phyloP scores from a whole-genome alignment of 208 protist genomes.

The Leishmania martiniquensis region DNA sequence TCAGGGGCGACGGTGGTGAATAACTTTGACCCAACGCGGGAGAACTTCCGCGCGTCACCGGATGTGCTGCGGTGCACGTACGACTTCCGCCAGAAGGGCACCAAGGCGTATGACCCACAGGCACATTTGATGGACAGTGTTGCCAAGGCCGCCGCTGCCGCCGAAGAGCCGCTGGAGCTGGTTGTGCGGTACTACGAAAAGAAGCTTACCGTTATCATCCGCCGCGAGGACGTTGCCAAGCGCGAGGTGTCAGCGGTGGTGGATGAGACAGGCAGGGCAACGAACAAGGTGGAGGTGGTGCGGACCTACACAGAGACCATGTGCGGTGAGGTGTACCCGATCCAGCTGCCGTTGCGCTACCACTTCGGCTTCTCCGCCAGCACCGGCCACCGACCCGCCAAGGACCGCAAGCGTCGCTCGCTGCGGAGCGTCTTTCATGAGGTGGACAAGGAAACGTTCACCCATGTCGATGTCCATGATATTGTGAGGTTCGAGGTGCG shows the following conservation, averaged over 20 bases:
- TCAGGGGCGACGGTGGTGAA: constrained; percentile 42
- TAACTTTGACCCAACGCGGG: constrained; percentile 57
- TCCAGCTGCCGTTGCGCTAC: constrained; percentile 61
- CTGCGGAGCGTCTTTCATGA: constrained; percentile 34
- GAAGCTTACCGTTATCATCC: constrained; percentile 59
- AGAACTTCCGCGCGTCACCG: constrained; percentile 51
- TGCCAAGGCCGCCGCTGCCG: constrained; percentile 34
- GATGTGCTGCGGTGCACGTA: constrained; percentile 63
- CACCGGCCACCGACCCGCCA: constrained; percentile 50
- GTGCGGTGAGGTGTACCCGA: constrained; percentile 74
- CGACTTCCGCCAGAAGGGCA: constrained; percentile 68
- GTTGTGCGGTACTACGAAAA: constrained; percentile 77
- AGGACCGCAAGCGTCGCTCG: constrained; percentile 21
- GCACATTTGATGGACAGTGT: constrained; percentile 22
- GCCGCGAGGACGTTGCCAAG: constrained; percentile 45
- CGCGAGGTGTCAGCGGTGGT: constrained; percentile 18
- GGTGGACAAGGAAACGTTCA: constrained; percentile 34
- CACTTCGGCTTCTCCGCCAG: constrained; percentile 83
- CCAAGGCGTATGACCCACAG: constrained; percentile 34
- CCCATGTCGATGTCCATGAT: constrained; percentile 83
- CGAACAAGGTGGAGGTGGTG: constrained; percentile 42
- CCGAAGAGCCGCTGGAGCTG: constrained; percentile 75
- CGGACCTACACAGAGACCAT: constrained; percentile 71
- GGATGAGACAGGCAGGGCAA: constrained; percentile 15
- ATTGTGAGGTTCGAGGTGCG: constrained; percentile 70